These are phyloP conservation scores for Botryotinia globosa DNA, from an alignment of 2,329 filamentous ascomycete species.

Conservation along the genomic window DNA sequence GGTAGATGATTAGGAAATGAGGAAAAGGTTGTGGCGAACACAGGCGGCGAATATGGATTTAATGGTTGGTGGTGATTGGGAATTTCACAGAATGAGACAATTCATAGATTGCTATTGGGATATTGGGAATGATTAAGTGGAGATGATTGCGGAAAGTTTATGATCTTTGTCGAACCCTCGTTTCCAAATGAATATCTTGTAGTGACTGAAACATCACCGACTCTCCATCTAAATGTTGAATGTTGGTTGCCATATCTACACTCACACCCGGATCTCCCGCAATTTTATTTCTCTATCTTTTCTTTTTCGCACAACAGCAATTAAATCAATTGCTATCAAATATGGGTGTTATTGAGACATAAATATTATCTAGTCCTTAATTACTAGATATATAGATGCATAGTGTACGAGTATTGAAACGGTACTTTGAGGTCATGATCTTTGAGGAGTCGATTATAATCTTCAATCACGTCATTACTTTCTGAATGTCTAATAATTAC, in stretches of 20 bases:
- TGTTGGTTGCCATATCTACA: not conserved
- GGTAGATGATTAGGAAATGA: not conserved
- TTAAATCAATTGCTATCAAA: not conserved
- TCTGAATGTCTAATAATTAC: not conserved
- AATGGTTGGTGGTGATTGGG: not conserved
- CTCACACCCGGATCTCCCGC: not conserved
- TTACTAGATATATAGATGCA: not conserved
- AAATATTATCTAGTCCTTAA: not conserved
- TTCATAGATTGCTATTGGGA: not conserved
- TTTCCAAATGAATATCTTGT: not conserved
- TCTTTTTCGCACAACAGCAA: not conserved
- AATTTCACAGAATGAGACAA: not conserved
- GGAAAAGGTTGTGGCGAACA: not conserved
- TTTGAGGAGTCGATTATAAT: not conserved
- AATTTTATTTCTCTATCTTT: not conserved
- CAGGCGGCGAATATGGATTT: not conserved
- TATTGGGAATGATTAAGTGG: not conserved
- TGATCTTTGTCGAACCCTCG: not conserved
- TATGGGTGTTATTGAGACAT: not conserved
- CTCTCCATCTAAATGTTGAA: not conserved
- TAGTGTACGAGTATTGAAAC: not conserved
- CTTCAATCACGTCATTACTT: slow-evolving; percentile 6
- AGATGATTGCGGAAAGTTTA: not conserved
- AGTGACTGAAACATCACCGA: not conserved
- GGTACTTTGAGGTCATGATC: not conserved